These are phyloP conservation scores for Begonia loranthoides DNA, from an alignment of 306 rosid genomes.

Conservation along the genomic window DNA sequence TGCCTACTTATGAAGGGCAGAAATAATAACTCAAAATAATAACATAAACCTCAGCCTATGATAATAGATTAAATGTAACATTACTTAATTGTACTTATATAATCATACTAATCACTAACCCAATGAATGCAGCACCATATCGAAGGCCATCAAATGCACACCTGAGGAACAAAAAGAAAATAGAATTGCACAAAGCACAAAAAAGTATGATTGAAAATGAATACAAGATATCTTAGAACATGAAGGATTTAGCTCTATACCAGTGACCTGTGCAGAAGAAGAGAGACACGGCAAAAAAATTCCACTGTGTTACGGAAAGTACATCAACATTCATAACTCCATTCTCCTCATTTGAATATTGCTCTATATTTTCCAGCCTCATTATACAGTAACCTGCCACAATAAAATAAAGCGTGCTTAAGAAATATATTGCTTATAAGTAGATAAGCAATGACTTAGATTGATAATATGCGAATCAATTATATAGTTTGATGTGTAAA, in stretches of 20 bases:
- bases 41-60: too few species aligned
- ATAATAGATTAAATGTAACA: background rate
- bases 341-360: slow-evolving; percentile 19
- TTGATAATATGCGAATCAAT: too few species aligned
- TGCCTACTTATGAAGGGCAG: too few species aligned
- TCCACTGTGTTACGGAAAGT: slow-evolving; percentile 73
- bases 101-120: slow-evolving; percentile 29
- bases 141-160: slow-evolving; percentile 98
- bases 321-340: slow-evolving; percentile 24
- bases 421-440: slow-evolving; percentile 11
- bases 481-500: too few species aligned
- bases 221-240: slow-evolving; percentile 2
- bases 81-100: background rate
- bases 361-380: slow-evolving; percentile 33
- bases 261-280: slow-evolving; percentile 97
- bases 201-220: background rate
- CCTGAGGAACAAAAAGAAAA: slow-evolving; percentile 32
- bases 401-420: slow-evolving; percentile 2
- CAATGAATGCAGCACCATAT: slow-evolving; percentile 94
- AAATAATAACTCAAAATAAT: too few species aligned
- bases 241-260: slow-evolving; percentile 28
- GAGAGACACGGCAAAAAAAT: slow-evolving; percentile 66
- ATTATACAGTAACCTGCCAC: slow-evolving; percentile 69
- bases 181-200: background rate
- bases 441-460: background rate